Conservation (phyloP, 176 grass and related monocot species). For the Zea luxurians region DNA sequence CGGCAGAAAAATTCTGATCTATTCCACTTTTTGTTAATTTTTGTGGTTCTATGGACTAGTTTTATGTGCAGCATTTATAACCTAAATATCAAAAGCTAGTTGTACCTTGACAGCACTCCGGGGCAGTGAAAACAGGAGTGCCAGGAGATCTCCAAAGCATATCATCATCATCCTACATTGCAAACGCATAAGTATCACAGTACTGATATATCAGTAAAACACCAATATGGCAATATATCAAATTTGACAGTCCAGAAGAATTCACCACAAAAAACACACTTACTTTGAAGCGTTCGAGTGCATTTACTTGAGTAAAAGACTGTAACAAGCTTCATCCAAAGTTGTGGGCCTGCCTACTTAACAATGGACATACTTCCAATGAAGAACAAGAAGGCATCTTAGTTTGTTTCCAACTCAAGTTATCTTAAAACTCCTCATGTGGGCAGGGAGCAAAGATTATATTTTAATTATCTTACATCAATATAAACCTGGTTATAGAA, state of each 20-base stretch:
- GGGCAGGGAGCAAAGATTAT: background rate
- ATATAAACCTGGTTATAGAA: background rate
- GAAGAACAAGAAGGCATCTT: background rate
- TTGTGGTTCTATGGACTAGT: background rate
- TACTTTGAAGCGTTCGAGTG: background rate
- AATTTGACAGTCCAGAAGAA: background rate
- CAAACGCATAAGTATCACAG: constrained; percentile 18
- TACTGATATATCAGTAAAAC: background rate
- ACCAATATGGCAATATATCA: background rate
- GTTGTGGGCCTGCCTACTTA: background rate
- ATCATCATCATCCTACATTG: constrained; percentile 80
- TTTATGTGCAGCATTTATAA: background rate
- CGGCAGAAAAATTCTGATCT: background rate
- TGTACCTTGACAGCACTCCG: constrained; percentile 90
- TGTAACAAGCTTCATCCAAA: constrained; percentile 9
- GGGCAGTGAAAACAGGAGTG: constrained; percentile 88
- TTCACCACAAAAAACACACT: background rate
- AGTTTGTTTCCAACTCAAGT: background rate
- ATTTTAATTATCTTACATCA: background rate
- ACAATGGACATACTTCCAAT: constrained; percentile 21
- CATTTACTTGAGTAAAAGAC: background rate
- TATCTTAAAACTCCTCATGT: constrained; percentile 15
- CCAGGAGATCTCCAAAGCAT: constrained; percentile 79
- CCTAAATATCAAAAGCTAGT: constrained; percentile 11
- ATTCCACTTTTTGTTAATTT: constrained; percentile 5